Evolutionary conservation across 108 stramenopile genomes (phyloP), one percentile per base, ranked within the genome.

Genomic region (Skeletonema costatum): DNA sequence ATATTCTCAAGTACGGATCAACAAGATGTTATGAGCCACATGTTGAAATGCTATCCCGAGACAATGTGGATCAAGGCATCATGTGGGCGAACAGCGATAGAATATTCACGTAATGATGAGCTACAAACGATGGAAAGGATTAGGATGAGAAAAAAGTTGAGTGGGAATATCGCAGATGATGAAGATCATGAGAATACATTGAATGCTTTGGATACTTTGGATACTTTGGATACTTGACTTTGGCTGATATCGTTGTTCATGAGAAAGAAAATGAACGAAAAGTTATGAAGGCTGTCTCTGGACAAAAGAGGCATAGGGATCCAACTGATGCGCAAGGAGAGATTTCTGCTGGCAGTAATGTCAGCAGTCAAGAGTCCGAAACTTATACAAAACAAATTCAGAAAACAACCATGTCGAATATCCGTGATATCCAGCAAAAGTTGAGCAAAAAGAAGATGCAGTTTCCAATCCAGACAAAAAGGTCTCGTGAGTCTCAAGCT

Each of bases 41-140:
- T 46, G 44, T 5, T 46, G 44, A 46, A 46, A 46, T n/a, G 5
- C 3, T 46, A 46, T 4, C 44, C 44, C 16, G 44, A 46, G 44
- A 1, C 16, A n/a, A 46, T 46, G 14, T 46, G 44, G 44, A 46
- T n/a, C 1, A 46, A 25, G 53, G 53, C 5, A 21, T 16, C 25
- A 56, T 46, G 53, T 56, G 53, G 53, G 53, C 53, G 53, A 56
- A 56, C 53, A 56, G 53, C 53, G 25, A 56, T 56, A 56, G 53
- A 56, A 25, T 56, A n/a, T 21, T 6, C 53, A 56, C 21, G 53
- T 56, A 56, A 56, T 56, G 8, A 25, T 25, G 53, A 56, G 25
- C 53, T 56, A 9, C 53, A 56, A 56, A 25, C 6, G 17, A 9
- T 25, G n/a, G 53, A 56, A 10, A 21, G 53, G 19, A 56, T 21